These are phyloP conservation scores for Exserohilum turcica DNA, from an alignment of 2,329 filamentous ascomycete genomes.

Conservation along the genomic window DNA sequence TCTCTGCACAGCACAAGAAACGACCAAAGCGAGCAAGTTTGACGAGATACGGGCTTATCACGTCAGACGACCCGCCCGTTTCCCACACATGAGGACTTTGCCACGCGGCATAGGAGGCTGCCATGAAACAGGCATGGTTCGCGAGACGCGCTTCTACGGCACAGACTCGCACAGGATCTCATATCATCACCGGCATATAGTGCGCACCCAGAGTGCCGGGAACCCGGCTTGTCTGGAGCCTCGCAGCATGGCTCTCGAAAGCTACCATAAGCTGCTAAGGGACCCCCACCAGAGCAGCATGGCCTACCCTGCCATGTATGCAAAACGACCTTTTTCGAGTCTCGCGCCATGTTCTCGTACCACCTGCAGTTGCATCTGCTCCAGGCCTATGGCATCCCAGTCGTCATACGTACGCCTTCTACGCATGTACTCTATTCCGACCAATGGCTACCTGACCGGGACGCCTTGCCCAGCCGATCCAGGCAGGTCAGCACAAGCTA, in stretches of 20 bases:
- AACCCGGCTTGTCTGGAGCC: background rate
- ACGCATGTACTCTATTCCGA: conserved; percentile 15
- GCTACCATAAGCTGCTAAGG: background rate
- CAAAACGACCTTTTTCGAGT: background rate
- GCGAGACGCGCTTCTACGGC: background rate
- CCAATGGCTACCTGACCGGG: conserved; percentile 8
- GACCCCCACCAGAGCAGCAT: background rate
- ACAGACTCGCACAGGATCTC: background rate
- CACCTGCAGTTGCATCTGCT: background rate
- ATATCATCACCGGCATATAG: background rate
- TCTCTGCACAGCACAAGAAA: background rate
- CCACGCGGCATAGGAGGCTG: background rate
- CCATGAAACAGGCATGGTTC: background rate
- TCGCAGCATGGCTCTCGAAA: background rate
- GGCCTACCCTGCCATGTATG: background rate
- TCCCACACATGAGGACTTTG: background rate
- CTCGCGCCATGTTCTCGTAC: background rate
- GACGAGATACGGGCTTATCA: background rate
- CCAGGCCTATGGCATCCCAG: background rate
- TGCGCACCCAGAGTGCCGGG: background rate
- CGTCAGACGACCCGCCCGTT: background rate
- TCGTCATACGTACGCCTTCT: conserved; percentile 4
- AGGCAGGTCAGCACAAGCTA: conserved; percentile 8
- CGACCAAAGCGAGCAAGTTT: background rate
- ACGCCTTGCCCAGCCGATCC: conserved; percentile 15